Conservation (phyloP, 805 yeast species). For the Metschnikowia vanudenii region DNA sequence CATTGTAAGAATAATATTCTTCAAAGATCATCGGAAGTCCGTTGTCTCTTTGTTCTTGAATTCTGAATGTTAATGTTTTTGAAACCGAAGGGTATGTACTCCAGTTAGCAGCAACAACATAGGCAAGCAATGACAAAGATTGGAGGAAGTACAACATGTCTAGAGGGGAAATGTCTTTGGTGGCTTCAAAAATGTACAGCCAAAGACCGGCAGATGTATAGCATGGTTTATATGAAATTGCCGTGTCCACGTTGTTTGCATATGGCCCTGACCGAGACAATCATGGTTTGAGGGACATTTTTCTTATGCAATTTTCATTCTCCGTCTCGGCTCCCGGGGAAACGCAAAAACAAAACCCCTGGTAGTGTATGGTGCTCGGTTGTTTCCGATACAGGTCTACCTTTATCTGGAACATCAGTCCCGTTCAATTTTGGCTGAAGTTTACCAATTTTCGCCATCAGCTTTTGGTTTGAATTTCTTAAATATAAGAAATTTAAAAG, state of each 20-base stretch:
- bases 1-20: no score
- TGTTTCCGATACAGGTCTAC: not conserved
- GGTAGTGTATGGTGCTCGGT: no score
- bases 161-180: not conserved
- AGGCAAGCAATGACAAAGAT: slow-evolving; percentile 9
- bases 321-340: not conserved
- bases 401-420: slow-evolving; percentile 2
- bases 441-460: not conserved
- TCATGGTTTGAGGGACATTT: no score
- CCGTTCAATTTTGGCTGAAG: not conserved
- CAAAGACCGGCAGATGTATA: no score
- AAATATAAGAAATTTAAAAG: not conserved
- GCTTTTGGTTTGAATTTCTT: not conserved
- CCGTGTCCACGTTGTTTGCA: not conserved
- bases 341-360: no score
- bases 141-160: slow-evolving; percentile 4
- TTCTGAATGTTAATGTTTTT: slow-evolving; percentile 44
- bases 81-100: slow-evolving; percentile 47
- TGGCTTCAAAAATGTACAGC: no score
- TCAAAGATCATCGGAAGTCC: no score
- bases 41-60: no score
- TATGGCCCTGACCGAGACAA: not conserved
- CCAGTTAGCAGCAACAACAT: slow-evolving; percentile 33
- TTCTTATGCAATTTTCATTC: not conserved
- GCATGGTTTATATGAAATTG: no score